Evolutionary conservation across 2,329 filamentous ascomycete genomes (phyloP).

Genomic region (Cladosporium colombiae): DNA sequence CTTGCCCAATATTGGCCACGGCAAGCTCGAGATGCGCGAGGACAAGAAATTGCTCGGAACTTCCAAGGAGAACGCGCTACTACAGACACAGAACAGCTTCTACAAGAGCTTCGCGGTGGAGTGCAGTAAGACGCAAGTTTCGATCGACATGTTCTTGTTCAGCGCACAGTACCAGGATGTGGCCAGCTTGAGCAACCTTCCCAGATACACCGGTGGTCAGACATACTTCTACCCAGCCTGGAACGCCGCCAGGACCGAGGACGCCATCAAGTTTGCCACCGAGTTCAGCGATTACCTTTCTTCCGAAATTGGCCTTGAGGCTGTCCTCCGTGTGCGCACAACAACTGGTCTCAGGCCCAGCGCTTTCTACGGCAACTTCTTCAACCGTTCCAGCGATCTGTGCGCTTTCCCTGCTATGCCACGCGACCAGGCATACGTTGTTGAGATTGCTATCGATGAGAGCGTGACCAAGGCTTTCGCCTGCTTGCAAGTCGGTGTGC

Average conservation of each 20-base stretch:
- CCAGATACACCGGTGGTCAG: slow-evolving; percentile 93
- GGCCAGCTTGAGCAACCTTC: slow-evolving; percentile 90
- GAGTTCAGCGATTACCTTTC: slow-evolving; percentile 98
- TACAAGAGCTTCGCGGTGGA: slow-evolving; percentile 99
- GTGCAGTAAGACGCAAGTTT: slow-evolving; percentile 98
- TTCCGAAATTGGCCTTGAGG: slow-evolving; percentile 92
- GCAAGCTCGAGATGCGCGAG: slow-evolving; percentile 89
- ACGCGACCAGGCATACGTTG: slow-evolving; percentile 94
- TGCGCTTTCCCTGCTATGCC: slow-evolving; percentile 98
- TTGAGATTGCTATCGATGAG: slow-evolving; percentile 97
- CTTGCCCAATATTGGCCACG: slow-evolving; percentile 84
- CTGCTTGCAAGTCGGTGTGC: slow-evolving; percentile 88
- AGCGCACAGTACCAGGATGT: slow-evolving; percentile 97
- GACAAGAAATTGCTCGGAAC: slow-evolving; percentile 96
- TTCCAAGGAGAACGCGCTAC: slow-evolving; percentile 80
- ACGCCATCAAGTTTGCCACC: slow-evolving; percentile 95
- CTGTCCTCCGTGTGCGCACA: slow-evolving; percentile 90
- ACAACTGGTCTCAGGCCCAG: slow-evolving; percentile 95
- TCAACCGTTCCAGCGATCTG: slow-evolving; percentile 95
- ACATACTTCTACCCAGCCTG: slow-evolving; percentile 98
- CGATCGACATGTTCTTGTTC: slow-evolving; percentile 97
- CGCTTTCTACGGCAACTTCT: slow-evolving; percentile 99
- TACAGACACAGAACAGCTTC: slow-evolving; percentile 93
- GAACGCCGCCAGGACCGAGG: slow-evolving; percentile 90
- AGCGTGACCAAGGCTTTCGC: slow-evolving; percentile 87